These are phyloP conservation scores for Aureobasidium sp. DNA, from an alignment of 2,329 filamentous ascomycete genomes.

Conservation along the genomic window DNA sequence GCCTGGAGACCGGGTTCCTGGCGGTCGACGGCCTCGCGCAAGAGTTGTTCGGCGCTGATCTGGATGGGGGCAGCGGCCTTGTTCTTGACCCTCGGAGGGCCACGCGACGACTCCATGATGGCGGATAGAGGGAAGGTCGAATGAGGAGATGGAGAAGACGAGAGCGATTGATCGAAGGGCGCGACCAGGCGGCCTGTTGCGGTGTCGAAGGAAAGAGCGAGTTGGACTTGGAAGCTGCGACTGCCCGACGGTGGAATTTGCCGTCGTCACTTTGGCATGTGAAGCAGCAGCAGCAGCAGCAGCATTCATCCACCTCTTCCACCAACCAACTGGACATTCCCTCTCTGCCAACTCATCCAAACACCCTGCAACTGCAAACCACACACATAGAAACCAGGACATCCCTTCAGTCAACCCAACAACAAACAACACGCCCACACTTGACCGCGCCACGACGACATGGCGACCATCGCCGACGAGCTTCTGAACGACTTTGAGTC, in stretches of 20 bases:
- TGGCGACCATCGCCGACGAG: conserved; percentile 91
- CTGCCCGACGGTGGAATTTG: not conserved
- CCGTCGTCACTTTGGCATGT: conserved; percentile 9
- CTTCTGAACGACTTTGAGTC: conserved; percentile 88
- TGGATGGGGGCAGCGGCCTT: conserved; percentile 79
- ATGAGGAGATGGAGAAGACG: not conserved
- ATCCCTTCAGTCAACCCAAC: not conserved
- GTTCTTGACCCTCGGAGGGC: conserved; percentile 95
- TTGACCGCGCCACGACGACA: too few species aligned
- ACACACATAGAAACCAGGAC: too few species aligned
- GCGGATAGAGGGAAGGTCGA: conserved; percentile 13
- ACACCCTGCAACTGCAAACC: too few species aligned
- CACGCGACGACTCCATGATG: conserved; percentile 81
- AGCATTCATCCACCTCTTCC: not conserved
- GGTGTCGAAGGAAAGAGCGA: not conserved
- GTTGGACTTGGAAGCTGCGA: not conserved
- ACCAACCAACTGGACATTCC: too few species aligned
- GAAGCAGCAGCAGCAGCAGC: not conserved
- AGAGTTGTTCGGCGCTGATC: conserved; percentile 93
- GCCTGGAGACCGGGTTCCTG: conserved; percentile 84
- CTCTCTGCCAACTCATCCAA: not conserved
- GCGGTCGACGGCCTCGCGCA: conserved; percentile 92
- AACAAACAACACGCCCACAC: conserved; percentile 18
- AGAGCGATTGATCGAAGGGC: too few species aligned
- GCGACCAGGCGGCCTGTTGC: not conserved